A percentile compares a stretch with the other conserved stretches of the same genome.
Conservation (phyloP, 2,329 filamentous ascomycete genomes). For the Stemphylium vesicarium region DNA sequence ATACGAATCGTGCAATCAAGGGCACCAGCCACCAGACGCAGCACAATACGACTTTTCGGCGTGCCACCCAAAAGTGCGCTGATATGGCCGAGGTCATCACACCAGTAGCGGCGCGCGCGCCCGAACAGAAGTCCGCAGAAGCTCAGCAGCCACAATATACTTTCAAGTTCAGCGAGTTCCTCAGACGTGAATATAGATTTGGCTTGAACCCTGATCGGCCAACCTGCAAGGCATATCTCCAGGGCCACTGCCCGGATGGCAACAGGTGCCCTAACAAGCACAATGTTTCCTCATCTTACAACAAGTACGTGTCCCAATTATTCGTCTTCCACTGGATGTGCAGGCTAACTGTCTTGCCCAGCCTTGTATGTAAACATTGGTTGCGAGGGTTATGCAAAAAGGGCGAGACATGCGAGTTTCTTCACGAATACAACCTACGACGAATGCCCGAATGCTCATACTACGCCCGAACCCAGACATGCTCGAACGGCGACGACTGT, state of each 20-base stretch:
- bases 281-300: slow-evolving; percentile 66
- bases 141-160: slow-evolving; percentile 57
- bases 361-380: slow-evolving; percentile 97
- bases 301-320: slow-evolving; percentile 56
- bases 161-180: slow-evolving; percentile 87
- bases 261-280: slow-evolving; percentile 87
- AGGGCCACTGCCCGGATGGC: slow-evolving; percentile 86
- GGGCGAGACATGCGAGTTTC: slow-evolving; percentile 93
- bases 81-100: slow-evolving; percentile 42
- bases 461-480: slow-evolving; percentile 91
- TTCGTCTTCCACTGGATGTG: not conserved
- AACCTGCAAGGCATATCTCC: slow-evolving; percentile 82
- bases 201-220: slow-evolving; percentile 73
- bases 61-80: not conserved
- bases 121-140: slow-evolving; percentile 40
- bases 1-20: not conserved
- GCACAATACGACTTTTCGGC: not conserved
- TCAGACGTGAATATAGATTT: slow-evolving; percentile 82
- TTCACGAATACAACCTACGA: slow-evolving; percentile 97
- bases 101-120: slow-evolving; percentile 18
- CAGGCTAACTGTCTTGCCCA: slow-evolving; percentile 33
- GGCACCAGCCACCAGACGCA: not conserved
- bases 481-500: slow-evolving; percentile 96
- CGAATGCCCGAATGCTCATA: slow-evolving; percentile 99
- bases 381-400: slow-evolving; percentile 97